Evolutionary conservation across 495 filamentous ascomycete genomes (phyloP), one percentile per base, ranked within the genome.

Genomic region (Jackrogersella multiformis): DNA sequence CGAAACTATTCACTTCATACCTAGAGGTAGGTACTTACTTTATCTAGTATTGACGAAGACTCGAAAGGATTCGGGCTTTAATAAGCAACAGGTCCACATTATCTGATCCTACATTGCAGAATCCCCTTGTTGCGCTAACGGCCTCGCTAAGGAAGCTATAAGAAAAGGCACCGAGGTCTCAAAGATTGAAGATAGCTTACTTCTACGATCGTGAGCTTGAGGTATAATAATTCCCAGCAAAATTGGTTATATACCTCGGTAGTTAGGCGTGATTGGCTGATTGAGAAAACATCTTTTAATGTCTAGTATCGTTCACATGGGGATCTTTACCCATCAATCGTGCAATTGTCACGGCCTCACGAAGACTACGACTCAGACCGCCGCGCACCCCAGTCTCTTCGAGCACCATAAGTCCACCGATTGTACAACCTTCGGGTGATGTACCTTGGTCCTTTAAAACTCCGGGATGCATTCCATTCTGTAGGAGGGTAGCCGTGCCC

Each of bases 241-340:
- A 44, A 23, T 44, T 44, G 38, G 41, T 44, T 16, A 44, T 16
- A 21, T 16, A 21, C 18, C 6, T 15, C 35, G n/a, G 35, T n/a
- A n/a, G n/a, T n/a, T n/a, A n/a, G n/a, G n/a, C n/a, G n/a, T n/a
- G n/a, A n/a, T n/a, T n/a, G n/a, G n/a, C n/a, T n/a, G n/a, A n/a
- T n/a, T n/a, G n/a, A n/a, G n/a, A n/a, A n/a, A n/a, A n/a, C n/a
- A n/a, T n/a, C 16, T 44, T 21, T 20, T 44, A 44, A 16, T 44
- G 41, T 9, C 41, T 44, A 9, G 41, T 44, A 44, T 44, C 41
- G 9, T 44, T 44, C 16, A 44, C 41, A 21, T 44, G 41, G n/a
- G 41, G 41, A 44, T 23, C 41, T 16, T 44, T 44, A 20, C 41
- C 41, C 41, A 44, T 44, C 41, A 44, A 44, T 10, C 41, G 41